phyloP scores from a whole-genome alignment of 495 filamentous ascomycete species.

The Penicillium bovifimosum region DNA sequence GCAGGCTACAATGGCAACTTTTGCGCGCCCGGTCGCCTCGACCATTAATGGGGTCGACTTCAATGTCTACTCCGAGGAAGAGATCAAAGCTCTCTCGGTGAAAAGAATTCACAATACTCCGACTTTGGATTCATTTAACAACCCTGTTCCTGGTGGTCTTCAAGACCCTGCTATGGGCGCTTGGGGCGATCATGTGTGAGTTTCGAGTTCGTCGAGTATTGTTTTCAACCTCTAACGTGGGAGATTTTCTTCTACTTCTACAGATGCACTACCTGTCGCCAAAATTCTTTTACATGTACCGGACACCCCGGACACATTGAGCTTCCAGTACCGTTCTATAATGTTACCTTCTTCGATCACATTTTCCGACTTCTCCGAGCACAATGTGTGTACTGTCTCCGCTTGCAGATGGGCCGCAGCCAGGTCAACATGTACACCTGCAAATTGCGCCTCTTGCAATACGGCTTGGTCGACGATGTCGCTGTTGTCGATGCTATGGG shows the following conservation, averaged over 20 bases:
- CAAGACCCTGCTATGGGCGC: constrained; percentile 94
- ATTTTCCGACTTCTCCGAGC: constrained; percentile 73
- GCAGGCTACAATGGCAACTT: constrained; percentile 58
- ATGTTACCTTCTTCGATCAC: constrained; percentile 91
- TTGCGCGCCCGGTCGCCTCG: constrained; percentile 82
- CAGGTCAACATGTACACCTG: constrained; percentile 72
- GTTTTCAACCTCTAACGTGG: constrained; percentile 5
- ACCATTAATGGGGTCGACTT: constrained; percentile 86
- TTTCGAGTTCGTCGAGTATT: constrained; percentile 5
- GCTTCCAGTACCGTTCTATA: constrained; percentile 85
- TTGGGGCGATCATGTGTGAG: constrained; percentile 75
- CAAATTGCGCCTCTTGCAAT: constrained; percentile 80
- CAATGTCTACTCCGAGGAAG: constrained; percentile 67
- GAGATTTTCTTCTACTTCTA: constrained; percentile 18
- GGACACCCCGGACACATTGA: constrained; percentile 95
- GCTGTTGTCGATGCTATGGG: constrained; percentile 59
- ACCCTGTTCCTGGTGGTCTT: constrained; percentile 79
- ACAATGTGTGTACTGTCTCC: constrained; percentile 85
- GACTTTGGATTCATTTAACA: constrained; percentile 83
- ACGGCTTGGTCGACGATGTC: constrained; percentile 72
- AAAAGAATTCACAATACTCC: constrained; percentile 83
- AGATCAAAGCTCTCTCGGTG: constrained; percentile 85
- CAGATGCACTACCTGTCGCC: constrained; percentile 87
- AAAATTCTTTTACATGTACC: constrained; percentile 72
- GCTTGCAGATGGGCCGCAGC: constrained; percentile 65